Base-by-base conservation (phyloP, 345 rosid genomes). In the Iberis pinnata region DNA sequence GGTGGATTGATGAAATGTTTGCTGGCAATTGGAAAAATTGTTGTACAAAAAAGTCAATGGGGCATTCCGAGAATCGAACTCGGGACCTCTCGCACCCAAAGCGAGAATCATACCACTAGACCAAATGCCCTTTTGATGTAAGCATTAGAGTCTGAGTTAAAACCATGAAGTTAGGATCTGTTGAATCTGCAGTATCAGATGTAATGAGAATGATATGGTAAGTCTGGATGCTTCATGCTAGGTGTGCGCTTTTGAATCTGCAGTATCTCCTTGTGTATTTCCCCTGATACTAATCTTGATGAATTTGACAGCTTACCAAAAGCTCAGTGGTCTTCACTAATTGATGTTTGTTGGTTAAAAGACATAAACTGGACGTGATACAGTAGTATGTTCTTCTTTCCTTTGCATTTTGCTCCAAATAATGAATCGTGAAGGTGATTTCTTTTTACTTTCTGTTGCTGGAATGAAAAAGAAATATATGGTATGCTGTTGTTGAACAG, bases 81-180 rank as follows among this genome's bases (percentile, higher is more conserved):
- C 82, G 78, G 79, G 83, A 76, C 84, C 81, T 81, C 82, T 84
- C 75, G 80, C 79, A 81, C 84, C 84, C 81, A 73, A 86, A 86
- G 84, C 89, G 84, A 83, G 88, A 81, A 84, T 81, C 82, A 78
- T 81, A 69, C 82, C 89, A 81, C 84, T 81, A 74, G 76, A 79
- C 84, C 78, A 76, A 79, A 77, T 79, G 80, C 82, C 84, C 61
- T 17, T n/a, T 42, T 55, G 25, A 22, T 22, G 25, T 22, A 22
- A 22, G 25, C 25, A 22, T 22, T 22, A 22, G 4, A 22, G 6
- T 6, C 25, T 22, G 25, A 22, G 25, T 22, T 22, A 6, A 22
- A 22, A 22, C 25, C 6, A 22, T 22, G 6, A 22, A 2, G 25
- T 22, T 22, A 2, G 25, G 25, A 22, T 22, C 25, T 22, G 25